Conservation (phyloP, 176 grass and related monocot species). For the Calamus simplicifolius region DNA sequence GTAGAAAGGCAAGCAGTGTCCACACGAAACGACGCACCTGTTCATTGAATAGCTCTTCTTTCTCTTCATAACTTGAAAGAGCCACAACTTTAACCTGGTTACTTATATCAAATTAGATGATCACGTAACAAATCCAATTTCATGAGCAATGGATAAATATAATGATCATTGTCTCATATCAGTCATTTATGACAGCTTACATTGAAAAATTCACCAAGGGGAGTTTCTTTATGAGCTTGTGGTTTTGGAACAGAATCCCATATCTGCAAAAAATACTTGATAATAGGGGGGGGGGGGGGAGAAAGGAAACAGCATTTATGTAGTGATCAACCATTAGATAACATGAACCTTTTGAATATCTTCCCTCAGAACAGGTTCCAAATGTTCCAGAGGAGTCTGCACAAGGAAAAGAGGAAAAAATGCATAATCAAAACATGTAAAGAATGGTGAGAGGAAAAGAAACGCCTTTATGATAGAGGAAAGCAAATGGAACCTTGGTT, state of each 20-base stretch:
- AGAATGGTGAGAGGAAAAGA: no score
- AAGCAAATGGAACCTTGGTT: slow-evolving; percentile 47
- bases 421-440: slow-evolving; percentile 7
- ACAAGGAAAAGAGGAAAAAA: slow-evolving; percentile 16
- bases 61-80: slow-evolving; percentile 86
- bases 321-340: slow-evolving; percentile 6
- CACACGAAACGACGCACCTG: slow-evolving; percentile 33
- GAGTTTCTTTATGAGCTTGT: slow-evolving; percentile 88
- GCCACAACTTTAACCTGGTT: slow-evolving; percentile 72
- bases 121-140: no score
- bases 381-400: slow-evolving; percentile 87
- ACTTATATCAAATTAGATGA: slow-evolving; percentile 4
- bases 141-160: no score
- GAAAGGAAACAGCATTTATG: slow-evolving; percentile 9
- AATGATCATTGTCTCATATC: no score
- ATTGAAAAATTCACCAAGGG: slow-evolving; percentile 87
- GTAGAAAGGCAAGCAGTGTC: no score
- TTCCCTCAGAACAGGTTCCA: slow-evolving; percentile 92
- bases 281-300: slow-evolving; percentile 7
- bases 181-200: slow-evolving; percentile 24
- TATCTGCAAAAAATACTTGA: slow-evolving; percentile 58
- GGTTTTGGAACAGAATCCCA: slow-evolving; percentile 95
- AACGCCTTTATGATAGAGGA: no score
- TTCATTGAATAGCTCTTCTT: slow-evolving; percentile 83
- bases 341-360: slow-evolving; percentile 89